Evolutionary conservation across 2,329 filamentous ascomycete species (phyloP).

Genomic region (Talaromyces sp.): DNA sequence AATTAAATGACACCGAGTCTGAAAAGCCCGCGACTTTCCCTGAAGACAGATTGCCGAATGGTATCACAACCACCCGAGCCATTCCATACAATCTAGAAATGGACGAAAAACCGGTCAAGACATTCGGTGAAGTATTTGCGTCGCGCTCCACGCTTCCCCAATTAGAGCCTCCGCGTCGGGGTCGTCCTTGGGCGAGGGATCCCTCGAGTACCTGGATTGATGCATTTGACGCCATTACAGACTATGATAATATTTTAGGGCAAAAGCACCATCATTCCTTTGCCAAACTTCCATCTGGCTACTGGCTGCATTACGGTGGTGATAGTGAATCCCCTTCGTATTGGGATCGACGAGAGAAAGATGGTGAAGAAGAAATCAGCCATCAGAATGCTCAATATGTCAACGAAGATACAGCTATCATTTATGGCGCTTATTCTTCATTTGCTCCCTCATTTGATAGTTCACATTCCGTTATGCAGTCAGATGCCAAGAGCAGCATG

Average conservation of each 20-base stretch:
- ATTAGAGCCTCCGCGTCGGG: constrained; percentile 40
- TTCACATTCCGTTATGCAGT: constrained; percentile 40
- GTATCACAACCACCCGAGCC: constrained; percentile 67
- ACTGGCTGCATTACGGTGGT: constrained; percentile 45
- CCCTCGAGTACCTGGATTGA: constrained; percentile 39
- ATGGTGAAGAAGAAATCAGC: constrained; percentile 23
- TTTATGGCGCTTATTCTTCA: constrained; percentile 47
- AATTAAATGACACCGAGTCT: constrained; percentile 35
- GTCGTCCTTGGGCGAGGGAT: constrained; percentile 32
- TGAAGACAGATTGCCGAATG: constrained; percentile 67
- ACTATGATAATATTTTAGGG: constrained; percentile 32
- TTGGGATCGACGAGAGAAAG: constrained; percentile 38
- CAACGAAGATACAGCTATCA: constrained; percentile 33
- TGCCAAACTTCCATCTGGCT: constrained; percentile 37
- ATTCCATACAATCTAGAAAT: constrained; percentile 47
- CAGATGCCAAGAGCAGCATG: constrained; percentile 40
- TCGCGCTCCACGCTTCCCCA: constrained; percentile 37
- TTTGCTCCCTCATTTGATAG: constrained; percentile 49
- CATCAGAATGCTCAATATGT: constrained; percentile 24
- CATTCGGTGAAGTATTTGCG: constrained; percentile 46
- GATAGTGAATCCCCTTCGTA: constrained; percentile 36
- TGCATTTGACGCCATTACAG: constrained; percentile 38
- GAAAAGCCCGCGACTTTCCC: constrained; percentile 44
- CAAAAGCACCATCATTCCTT: constrained; percentile 42
- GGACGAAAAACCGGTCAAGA: constrained; percentile 32